Conservation (phyloP, 306 rosid species). For the Cicer arietinum region DNA sequence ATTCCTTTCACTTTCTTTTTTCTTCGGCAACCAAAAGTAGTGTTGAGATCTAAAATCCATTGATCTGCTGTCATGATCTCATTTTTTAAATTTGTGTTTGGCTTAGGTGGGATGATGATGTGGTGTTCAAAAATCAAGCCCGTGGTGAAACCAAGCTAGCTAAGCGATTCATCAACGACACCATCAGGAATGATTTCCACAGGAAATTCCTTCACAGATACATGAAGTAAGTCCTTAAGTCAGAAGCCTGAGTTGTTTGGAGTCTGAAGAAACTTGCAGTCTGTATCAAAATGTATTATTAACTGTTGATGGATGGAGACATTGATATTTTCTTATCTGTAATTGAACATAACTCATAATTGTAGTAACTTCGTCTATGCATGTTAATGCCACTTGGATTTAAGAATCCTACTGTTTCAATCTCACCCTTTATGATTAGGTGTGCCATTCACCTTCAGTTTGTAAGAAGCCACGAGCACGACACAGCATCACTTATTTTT, state of each 20-base stretch:
- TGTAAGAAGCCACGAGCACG: no score
- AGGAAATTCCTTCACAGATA: slow-evolving; percentile 86
- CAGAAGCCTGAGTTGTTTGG: slow-evolving; percentile 15
- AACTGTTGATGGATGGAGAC: slow-evolving; percentile 16
- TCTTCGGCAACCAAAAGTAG: no score
- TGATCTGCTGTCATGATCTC: not conserved
- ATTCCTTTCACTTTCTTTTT: no score
- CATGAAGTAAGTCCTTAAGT: slow-evolving; percentile 67
- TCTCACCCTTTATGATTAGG: no score
- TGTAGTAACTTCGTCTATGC: slow-evolving; percentile 22
- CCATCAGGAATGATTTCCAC: slow-evolving; percentile 93
- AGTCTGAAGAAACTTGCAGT: slow-evolving; percentile 17
- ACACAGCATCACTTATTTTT: no score
- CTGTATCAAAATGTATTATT: slow-evolving; percentile 39
- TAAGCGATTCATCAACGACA: slow-evolving; percentile 92
- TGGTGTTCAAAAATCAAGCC: slow-evolving; percentile 91
- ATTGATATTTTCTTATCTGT: not conserved
- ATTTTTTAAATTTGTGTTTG: slow-evolving; percentile 5
- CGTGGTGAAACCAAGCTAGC: slow-evolving; percentile 89
- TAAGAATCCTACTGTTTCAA: not conserved
- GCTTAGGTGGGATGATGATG: slow-evolving; percentile 88
- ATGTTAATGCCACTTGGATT: slow-evolving; percentile 25
- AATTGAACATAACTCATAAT: slow-evolving; percentile 32
- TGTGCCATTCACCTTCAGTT: no score
- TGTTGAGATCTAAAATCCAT: not conserved